Evolutionary conservation across 192 early-diverging fungal genomes (phyloP).

Genomic region (Coemansia brasiliensis): DNA sequence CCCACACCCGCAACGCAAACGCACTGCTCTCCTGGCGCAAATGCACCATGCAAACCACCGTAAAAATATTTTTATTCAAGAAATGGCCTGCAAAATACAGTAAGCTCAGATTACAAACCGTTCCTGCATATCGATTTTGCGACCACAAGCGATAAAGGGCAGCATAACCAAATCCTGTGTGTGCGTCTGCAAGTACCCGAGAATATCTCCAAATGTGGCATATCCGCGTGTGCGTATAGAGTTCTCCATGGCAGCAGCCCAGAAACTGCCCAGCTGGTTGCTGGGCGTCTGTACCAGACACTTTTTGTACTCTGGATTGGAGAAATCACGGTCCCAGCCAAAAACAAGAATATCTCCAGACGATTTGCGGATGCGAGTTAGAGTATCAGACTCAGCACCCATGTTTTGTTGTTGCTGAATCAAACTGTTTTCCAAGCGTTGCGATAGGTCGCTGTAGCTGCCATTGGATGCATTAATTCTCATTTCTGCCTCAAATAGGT

Average conservation of each 20-base stretch:
- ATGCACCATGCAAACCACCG: too few species aligned
- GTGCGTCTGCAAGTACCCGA: slow-evolving; percentile 40
- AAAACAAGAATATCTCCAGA: slow-evolving; percentile 60
- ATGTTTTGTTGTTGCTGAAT: slow-evolving; percentile 25
- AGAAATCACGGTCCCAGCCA: slow-evolving; percentile 65
- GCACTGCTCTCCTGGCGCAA: too few species aligned
- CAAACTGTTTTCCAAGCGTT: slow-evolving; percentile 28
- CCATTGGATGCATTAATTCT: slow-evolving; percentile 15
- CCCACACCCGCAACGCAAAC: too few species aligned
- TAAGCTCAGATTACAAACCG: slow-evolving; percentile 35
- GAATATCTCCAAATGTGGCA: slow-evolving; percentile 56
- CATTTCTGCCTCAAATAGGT: slow-evolving; percentile 37
- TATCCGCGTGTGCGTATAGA: slow-evolving; percentile 33
- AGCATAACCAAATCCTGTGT: slow-evolving; percentile 41
- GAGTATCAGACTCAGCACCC: slow-evolving; percentile 14
- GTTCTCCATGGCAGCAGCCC: slow-evolving; percentile 65
- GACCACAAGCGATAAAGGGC: slow-evolving; percentile 53
- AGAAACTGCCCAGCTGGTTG: slow-evolving; percentile 64
- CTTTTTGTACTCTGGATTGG: slow-evolving; percentile 71
- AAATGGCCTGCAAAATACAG: too few species aligned
- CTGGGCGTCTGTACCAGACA: slow-evolving; percentile 65
- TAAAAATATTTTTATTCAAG: too few species aligned
- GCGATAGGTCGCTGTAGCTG: slow-evolving; percentile 44
- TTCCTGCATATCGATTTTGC: slow-evolving; percentile 53
- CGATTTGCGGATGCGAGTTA: slow-evolving; percentile 29